Evolutionary conservation across 306 rosid genomes (phyloP), one percentile per base, ranked within the genome.

Genomic region (Vigna mungo): DNA sequence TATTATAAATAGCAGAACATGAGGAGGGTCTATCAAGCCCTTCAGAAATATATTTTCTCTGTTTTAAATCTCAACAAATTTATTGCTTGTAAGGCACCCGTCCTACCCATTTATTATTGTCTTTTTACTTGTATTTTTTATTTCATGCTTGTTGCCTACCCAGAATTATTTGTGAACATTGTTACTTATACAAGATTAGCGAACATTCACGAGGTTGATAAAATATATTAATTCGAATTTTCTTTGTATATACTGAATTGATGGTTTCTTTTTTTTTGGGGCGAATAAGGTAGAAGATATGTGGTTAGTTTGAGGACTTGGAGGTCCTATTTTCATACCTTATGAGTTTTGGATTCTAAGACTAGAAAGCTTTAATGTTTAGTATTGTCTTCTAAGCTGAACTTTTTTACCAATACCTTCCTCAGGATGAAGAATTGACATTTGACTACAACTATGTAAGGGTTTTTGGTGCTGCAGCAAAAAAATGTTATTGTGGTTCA

Each of bases 391-490:
- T 32, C 23, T 46, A 41, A 58, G 25, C 68, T 85, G 65, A 77
- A 60, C 10, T 41, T 81, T 27, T 71, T 72, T 46, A 55, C 52
- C 15, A 74, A 59, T 51, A 70, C 84, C 74, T 74, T 76, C 62
- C 63, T 71, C 89, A 96, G 99, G 99, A 86, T 82, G 99, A 96
- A 88, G 99, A 96, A 86, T 91, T 96, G 91, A 96, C 99, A 27
- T 96, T 96, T 79, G 98, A 96, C 88, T 96, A 96, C 94, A 96
- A 96, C 87, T 96, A 89, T 77, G 99, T 93, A 65, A 96, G 99
- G 91, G 99, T 96, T 66, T 91, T 93, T 75, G 99, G 99, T 74
- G 99, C 99, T 63, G 99, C 99, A 83, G 99, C 99, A 61, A 93
- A 93, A 89, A 93, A 91, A 81, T 96, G 99, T 79, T 76, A 93